Conservation (phyloP, 305 asterid species). For the Fraxinus ornus region DNA sequence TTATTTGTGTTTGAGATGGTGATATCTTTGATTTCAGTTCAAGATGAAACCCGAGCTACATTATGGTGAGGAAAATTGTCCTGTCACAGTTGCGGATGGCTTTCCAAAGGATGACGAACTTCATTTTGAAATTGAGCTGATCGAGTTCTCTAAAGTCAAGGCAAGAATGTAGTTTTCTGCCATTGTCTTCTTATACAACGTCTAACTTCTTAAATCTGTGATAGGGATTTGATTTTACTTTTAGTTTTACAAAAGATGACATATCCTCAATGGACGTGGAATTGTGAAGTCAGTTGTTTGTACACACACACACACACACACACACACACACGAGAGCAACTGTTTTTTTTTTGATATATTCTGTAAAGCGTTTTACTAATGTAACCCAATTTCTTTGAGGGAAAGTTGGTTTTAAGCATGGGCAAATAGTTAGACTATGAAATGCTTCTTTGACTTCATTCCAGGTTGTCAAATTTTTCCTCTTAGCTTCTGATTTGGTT, state of each 20-base stretch:
- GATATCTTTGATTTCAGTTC: conserved; percentile 53
- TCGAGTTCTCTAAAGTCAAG: conserved; percentile 85
- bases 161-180: conserved; percentile 43
- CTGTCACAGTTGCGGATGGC: conserved; percentile 64
- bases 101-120: conserved; percentile 92
- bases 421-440: neutral
- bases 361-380: neutral
- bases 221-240: neutral
- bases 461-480: conserved; percentile 5
- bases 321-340: neutral
- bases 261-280: neutral
- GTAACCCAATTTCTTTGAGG: neutral
- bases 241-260: neutral
- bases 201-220: neutral
- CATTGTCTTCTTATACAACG: neutral
- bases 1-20: neutral
- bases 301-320: no score
- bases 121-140: conserved; percentile 92
- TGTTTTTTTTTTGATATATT: neutral
- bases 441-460: neutral
- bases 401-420: neutral
- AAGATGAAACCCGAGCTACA: conserved; percentile 94
- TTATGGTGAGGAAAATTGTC: conserved; percentile 87
- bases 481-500: neutral
- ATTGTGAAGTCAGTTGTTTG: neutral